phyloP scores from a whole-genome alignment of 495 filamentous ascomycete genomes.

The Lentithecium fluviatile region DNA sequence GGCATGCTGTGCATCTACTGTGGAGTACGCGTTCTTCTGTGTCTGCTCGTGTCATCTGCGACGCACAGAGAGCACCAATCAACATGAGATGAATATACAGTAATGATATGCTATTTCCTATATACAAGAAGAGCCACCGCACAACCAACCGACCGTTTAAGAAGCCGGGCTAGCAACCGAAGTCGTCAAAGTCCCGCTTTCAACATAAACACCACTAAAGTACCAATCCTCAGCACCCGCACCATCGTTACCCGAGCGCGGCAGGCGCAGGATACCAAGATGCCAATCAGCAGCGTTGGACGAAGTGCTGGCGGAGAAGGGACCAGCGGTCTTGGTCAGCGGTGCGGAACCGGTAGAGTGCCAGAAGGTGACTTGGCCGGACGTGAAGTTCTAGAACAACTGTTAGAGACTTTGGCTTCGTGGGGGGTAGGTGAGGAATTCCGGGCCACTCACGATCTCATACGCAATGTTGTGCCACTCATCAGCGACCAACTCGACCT shows the following conservation, averaged over 20 bases:
- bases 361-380: slow-evolving; percentile 64
- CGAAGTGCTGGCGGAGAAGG: slow-evolving; percentile 57
- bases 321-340: slow-evolving; percentile 56
- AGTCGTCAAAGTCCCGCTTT: slow-evolving; percentile 62
- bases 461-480: slow-evolving; percentile 74
- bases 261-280: slow-evolving; percentile 66
- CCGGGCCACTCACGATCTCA: slow-evolving; percentile 35
- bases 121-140: background rate
- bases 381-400: slow-evolving; percentile 52
- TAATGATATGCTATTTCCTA: background rate
- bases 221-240: slow-evolving; percentile 63
- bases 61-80: background rate
- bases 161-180: slow-evolving; percentile 51
- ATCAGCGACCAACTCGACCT: slow-evolving; percentile 51
- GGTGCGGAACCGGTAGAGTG: slow-evolving; percentile 60
- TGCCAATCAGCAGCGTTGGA: slow-evolving; percentile 76
- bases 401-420: background rate
- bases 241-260: slow-evolving; percentile 54
- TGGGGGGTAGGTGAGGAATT: slow-evolving; percentile 1
- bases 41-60: background rate
- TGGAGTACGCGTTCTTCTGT: background rate
- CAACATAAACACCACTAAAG: slow-evolving; percentile 70
- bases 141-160: background rate
- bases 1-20: background rate
- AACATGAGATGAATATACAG: background rate